A percentile compares a stretch with the other conserved stretches of the same genome.
Conservation (phyloP, 2,329 filamentous ascomycete species). For the Colletotrichum sansevieriae region DNA sequence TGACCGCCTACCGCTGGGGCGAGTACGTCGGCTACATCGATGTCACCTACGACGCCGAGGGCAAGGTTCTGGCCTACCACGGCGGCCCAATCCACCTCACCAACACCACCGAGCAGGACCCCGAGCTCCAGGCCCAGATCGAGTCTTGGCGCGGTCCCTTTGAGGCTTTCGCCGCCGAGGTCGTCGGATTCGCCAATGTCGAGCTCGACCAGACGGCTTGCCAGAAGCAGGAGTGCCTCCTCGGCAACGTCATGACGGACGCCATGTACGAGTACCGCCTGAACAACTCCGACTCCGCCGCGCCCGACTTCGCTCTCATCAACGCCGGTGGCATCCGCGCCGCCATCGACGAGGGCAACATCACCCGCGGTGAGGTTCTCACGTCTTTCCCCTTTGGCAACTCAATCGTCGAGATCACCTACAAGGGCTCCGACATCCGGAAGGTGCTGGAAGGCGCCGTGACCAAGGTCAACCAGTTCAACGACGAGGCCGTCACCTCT, state of each 20-base stretch:
- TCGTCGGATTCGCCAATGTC: constrained; percentile 67
- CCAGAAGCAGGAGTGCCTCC: constrained; percentile 68
- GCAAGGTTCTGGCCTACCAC: constrained; percentile 72
- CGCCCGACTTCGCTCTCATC: constrained; percentile 69
- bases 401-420: constrained; percentile 69
- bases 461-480: constrained; percentile 66
- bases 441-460: constrained; percentile 71
- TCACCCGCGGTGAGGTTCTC: constrained; percentile 74
- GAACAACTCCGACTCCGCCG: constrained; percentile 57
- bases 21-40: constrained; percentile 78
- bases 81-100: constrained; percentile 74
- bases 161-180: constrained; percentile 68
- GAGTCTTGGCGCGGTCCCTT: constrained; percentile 71
- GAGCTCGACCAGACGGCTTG: constrained; percentile 72
- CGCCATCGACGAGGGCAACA: constrained; percentile 70
- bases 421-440: constrained; percentile 67
- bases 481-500: constrained; percentile 64
- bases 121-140: constrained; percentile 68
- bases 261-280: constrained; percentile 73
- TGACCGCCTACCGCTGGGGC: constrained; percentile 77
- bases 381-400: constrained; percentile 77
- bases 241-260: constrained; percentile 68
- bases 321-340: constrained; percentile 75
- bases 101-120: constrained; percentile 70
- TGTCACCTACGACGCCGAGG: constrained; percentile 71